These are phyloP conservation scores for Arabidopsis lyrata DNA, from an alignment of 441 rosid species.

Conservation along the genomic window DNA sequence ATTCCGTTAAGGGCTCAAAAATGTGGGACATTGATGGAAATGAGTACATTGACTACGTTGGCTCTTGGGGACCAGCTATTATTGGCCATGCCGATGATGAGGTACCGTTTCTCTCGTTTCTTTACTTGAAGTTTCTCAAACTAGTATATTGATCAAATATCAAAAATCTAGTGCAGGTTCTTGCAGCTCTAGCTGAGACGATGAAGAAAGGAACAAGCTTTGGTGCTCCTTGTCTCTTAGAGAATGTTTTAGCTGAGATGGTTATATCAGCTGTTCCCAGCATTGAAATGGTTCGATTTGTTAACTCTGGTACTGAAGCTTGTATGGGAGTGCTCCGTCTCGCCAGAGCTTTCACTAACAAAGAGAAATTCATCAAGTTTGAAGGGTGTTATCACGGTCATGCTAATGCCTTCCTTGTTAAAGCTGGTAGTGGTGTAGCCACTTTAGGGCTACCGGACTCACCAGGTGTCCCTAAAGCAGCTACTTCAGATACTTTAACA, in stretches of 20 bases:
- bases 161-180: constrained; percentile 58
- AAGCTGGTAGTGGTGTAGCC: constrained; percentile 97
- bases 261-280: constrained; percentile 90
- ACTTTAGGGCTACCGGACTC: constrained; percentile 90
- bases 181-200: constrained; percentile 85
- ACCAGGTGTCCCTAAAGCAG: constrained; percentile 88
- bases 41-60: constrained; percentile 64
- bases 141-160: not conserved
- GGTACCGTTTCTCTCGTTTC: constrained; percentile 51
- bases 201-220: constrained; percentile 99
- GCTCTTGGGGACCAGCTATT: constrained; percentile 98
- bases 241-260: constrained; percentile 89
- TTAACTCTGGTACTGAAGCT: constrained; percentile 94
- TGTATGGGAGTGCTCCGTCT: constrained; percentile 96
- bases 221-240: constrained; percentile 96
- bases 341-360: constrained; percentile 83
- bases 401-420: constrained; percentile 91
- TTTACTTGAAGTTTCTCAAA: not conserved
- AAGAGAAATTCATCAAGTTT: constrained; percentile 77
- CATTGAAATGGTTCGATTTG: constrained; percentile 95
- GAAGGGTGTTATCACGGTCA: constrained; percentile 98
- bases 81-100: constrained; percentile 96
- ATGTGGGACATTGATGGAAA: constrained; percentile 99
- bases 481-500: constrained; percentile 77
- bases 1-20: constrained; percentile 89